Conservation (phyloP, 1,139 yeast species). For the Sugiyamaella grinbergsii region DNA sequence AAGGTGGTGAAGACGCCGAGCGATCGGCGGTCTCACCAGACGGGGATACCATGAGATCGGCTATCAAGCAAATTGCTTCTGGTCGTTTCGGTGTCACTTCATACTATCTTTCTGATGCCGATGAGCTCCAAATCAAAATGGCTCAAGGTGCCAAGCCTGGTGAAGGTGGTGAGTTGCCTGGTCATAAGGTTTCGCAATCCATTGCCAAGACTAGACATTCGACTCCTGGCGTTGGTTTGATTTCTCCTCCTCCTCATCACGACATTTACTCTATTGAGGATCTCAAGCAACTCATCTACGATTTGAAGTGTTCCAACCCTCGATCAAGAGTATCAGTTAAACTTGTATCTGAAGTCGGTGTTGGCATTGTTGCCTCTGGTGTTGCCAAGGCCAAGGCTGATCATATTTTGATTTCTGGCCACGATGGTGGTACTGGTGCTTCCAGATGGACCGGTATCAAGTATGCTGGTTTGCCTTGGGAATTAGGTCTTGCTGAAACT, state of each 20-base stretch:
- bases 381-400: constrained; percentile 99
- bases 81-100: constrained; percentile 99
- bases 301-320: constrained; percentile 94
- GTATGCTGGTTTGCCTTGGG: constrained; percentile 99
- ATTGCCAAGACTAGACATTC: constrained; percentile 97
- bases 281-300: constrained; percentile 93
- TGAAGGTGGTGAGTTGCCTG: constrained; percentile 99
- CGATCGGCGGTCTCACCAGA: constrained; percentile 71
- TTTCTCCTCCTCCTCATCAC: constrained; percentile 98
- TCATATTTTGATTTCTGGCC: constrained; percentile 92
- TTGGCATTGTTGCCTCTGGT: constrained; percentile 98
- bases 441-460: constrained; percentile 97
- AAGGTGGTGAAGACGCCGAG: constrained; percentile 98
- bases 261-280: constrained; percentile 98
- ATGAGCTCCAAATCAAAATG: constrained; percentile 96
- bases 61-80: constrained; percentile 96
- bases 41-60: constrained; percentile 98
- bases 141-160: constrained; percentile 99
- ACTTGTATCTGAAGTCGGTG: constrained; percentile 97
- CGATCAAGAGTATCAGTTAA: constrained; percentile 96
- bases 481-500: constrained; percentile 95
- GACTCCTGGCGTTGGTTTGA: constrained; percentile 94
- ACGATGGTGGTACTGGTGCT: constrained; percentile 99
- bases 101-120: constrained; percentile 91
- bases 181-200: constrained; percentile 82